Base-by-base conservation (phyloP, 2,329 filamentous ascomycete species). In the Emergomyces africanus region DNA sequence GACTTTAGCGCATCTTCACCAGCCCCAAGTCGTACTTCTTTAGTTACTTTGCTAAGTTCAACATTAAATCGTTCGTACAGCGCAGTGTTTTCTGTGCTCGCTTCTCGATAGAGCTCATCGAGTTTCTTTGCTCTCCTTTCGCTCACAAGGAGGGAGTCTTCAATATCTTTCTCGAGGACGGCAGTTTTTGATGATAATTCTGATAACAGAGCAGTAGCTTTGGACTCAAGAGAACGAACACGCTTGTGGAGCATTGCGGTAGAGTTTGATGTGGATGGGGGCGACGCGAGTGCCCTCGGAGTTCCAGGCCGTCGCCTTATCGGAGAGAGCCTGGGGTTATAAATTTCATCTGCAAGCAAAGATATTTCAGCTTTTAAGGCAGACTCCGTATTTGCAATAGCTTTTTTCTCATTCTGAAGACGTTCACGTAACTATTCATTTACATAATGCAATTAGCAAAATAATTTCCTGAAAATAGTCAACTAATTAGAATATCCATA, bases 21-120 rank as follows among this genome's bases (percentile, higher is more conserved):
- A 48, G 89, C 87, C 54, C 87, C 86, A 3, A 83, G 83, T 64
- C 86, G 86, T 54, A 94, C 79, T 46, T 86, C 88, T 70, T 84
- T 87, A 49, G 90, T 79, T 61, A 96, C 88, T 76, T 88, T 90
- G 66, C 83, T 87, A 54, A 97, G 76, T 74, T 96, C 92, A n/a
- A 84, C 83, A 67, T 96, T 96, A 77, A 96, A 96, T 61, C 86
- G 86, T 64, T 92, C 88, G 72, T 96, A 96, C 59, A 97, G 78
- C 35, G 92, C 82, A 74, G 96, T 91, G 66, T 96, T 97, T 77
- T 97, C 92, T 0, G 89, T 88, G 66, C 85, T 90, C 18, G 86
- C 83, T 68, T 96, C 90, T 64, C 89, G 88, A 75, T 95, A 95
- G 57, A 96, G 77, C 73, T 95, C 88, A 70, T 96, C 91, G 57